phyloP scores from a whole-genome alignment of 2,329 filamentous ascomycete genomes.

The Grosmannia clavigera region DNA sequence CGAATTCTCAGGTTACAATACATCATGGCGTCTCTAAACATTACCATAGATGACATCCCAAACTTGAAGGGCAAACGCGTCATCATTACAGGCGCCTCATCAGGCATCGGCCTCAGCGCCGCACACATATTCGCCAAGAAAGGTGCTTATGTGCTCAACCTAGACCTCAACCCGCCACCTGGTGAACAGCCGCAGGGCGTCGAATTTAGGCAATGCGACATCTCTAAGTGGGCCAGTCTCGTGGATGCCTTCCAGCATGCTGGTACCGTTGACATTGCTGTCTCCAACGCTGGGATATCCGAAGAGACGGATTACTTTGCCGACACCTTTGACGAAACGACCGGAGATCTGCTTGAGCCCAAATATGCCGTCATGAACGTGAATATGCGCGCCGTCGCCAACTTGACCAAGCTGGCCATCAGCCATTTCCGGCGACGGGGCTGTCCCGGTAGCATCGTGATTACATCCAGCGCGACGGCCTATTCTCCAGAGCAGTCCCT shows the following conservation, averaged over 20 bases:
- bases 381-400: neutral
- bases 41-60: neutral
- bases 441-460: neutral
- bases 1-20: too few relatives aligned
- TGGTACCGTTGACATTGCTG: neutral
- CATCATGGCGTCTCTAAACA: too few relatives aligned
- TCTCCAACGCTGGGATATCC: neutral
- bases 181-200: neutral
- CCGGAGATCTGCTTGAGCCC: neutral
- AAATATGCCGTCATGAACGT: neutral
- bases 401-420: neutral
- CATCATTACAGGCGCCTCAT: neutral
- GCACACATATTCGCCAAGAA: neutral
- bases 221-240: neutral
- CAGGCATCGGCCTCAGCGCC: neutral
- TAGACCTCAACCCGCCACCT: neutral
- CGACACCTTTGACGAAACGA: neutral
- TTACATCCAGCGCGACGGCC: neutral
- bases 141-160: neutral
- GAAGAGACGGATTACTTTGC: neutral
- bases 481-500: neutral
- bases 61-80: neutral
- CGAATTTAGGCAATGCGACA: neutral
- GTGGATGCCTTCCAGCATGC: neutral
- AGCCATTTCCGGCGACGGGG: neutral